These are phyloP conservation scores for Ustilago crameri DNA, from an alignment of 1,284 basidiomycete species.

Conservation along the genomic window DNA sequence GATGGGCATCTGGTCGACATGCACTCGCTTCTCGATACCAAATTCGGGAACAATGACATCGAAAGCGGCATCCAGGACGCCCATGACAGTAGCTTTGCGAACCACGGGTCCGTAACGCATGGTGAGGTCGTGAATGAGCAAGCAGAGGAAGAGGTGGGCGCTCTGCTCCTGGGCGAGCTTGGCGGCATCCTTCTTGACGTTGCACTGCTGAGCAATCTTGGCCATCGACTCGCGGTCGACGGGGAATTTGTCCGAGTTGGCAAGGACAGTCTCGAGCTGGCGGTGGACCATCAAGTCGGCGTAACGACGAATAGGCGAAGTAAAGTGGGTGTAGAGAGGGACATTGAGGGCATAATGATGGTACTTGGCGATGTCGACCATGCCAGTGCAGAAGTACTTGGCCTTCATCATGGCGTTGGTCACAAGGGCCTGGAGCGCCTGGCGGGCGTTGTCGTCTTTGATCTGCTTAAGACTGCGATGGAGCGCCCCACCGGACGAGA, in stretches of 20 bases:
- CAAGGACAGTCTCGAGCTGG: slow-evolving; percentile 85
- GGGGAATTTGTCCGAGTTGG: slow-evolving; percentile 84
- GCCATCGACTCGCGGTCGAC: slow-evolving; percentile 97
- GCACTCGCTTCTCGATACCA: slow-evolving; percentile 96
- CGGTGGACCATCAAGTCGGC: slow-evolving; percentile 96
- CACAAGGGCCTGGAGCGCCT: slow-evolving; percentile 81
- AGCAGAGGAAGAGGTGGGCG: slow-evolving; percentile 91
- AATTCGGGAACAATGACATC: slow-evolving; percentile 94
- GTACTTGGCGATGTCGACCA: slow-evolving; percentile 99
- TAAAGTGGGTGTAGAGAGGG: slow-evolving; percentile 97
- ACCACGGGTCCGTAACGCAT: slow-evolving; percentile 93
- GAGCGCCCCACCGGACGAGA: slow-evolving; percentile 80
- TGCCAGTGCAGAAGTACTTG: slow-evolving; percentile 98
- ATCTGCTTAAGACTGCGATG: slow-evolving; percentile 85
- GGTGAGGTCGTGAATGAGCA: slow-evolving; percentile 90
- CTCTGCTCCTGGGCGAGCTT: slow-evolving; percentile 95
- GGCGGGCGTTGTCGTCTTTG: slow-evolving; percentile 72
- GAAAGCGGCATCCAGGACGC: slow-evolving; percentile 93
- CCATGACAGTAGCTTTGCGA: slow-evolving; percentile 85
- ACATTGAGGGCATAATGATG: slow-evolving; percentile 89
- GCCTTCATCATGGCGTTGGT: slow-evolving; percentile 90
- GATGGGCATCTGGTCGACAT: slow-evolving; percentile 94
- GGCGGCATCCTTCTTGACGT: slow-evolving; percentile 87
- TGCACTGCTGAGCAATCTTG: slow-evolving; percentile 83
- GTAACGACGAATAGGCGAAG: slow-evolving; percentile 73